These are phyloP conservation scores for Pythium oligandrum DNA, from an alignment of 352 stramenopile species.

Conservation along the genomic window DNA sequence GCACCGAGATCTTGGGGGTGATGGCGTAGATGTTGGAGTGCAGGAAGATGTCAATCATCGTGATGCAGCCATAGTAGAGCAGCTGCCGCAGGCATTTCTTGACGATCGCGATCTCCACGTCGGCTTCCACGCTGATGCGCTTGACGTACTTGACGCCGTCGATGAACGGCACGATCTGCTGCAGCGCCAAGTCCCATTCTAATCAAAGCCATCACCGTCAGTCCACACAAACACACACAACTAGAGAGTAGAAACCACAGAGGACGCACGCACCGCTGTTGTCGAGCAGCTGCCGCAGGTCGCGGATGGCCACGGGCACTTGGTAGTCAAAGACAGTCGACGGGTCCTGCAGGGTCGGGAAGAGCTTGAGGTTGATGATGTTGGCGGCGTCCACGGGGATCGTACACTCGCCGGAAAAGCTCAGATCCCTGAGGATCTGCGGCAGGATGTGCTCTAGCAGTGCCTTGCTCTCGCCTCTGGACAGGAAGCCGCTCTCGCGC, in stretches of 20 bases:
- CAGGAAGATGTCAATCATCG: constrained; percentile 89
- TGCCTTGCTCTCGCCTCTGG: constrained; percentile 57
- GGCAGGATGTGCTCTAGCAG: constrained; percentile 60
- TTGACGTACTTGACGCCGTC: constrained; percentile 89
- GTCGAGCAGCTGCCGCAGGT: constrained; percentile 62
- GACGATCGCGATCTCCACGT: constrained; percentile 85
- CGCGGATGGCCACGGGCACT: constrained; percentile 76
- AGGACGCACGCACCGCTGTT: constrained; percentile 50
- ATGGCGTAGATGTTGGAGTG: constrained; percentile 88
- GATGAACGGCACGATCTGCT: constrained; percentile 89
- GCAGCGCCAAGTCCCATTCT: constrained; percentile 84
- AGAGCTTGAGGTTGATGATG: constrained; percentile 86
- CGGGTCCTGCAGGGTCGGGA: constrained; percentile 68
- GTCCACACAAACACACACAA: constrained; percentile 1
- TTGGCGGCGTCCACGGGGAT: constrained; percentile 81
- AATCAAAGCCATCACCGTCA: constrained; percentile 4
- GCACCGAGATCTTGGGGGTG: constrained; percentile 47
- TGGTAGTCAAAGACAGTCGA: constrained; percentile 76
- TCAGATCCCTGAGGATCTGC: constrained; percentile 69
- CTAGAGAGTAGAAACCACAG: background rate
- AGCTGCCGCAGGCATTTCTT: constrained; percentile 86
- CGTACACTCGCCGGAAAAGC: constrained; percentile 68
- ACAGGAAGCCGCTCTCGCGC: constrained; percentile 82
- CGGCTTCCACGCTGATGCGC: constrained; percentile 83
- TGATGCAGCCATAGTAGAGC: constrained; percentile 87